Conservation (phyloP, 177 flowering plant species). For the Vitis hybrid region DNA sequence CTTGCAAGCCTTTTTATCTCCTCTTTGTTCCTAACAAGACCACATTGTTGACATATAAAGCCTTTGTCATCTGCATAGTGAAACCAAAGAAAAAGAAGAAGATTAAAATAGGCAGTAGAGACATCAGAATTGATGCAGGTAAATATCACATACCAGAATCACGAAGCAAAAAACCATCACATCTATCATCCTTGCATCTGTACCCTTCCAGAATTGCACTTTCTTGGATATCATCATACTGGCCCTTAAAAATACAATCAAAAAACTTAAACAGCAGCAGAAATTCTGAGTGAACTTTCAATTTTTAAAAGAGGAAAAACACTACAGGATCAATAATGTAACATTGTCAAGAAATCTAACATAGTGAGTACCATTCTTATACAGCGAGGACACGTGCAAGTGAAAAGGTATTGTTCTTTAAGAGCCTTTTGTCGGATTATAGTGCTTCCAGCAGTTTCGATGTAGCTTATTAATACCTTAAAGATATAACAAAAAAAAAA, state of each 20-base stretch:
- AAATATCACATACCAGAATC: conserved; percentile 57
- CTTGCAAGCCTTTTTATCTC: conserved; percentile 48
- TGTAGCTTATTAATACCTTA: conserved; percentile 83
- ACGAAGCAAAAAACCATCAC: conserved; percentile 77
- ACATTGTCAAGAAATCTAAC: background rate
- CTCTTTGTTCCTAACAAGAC: conserved; percentile 61
- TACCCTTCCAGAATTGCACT: conserved; percentile 91
- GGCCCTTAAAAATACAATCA: conserved; percentile 53
- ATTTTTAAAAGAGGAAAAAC: background rate
- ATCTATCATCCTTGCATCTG: conserved; percentile 58
- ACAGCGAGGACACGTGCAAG: conserved; percentile 79
- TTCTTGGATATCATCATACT: conserved; percentile 74
- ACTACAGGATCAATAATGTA: background rate
- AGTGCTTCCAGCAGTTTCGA: conserved; percentile 96
- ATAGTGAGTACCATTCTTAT: conserved; percentile 51
- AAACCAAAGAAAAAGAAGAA: conserved; percentile 1
- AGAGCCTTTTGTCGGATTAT: conserved; percentile 78
- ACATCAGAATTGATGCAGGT: background rate
- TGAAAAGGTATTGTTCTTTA: conserved; percentile 80
- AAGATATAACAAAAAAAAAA: background rate
- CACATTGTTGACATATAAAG: conserved; percentile 84
- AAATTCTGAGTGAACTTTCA: background rate
- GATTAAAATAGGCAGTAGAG: background rate
- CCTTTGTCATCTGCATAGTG: conserved; percentile 58
- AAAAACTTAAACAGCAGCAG: conserved; percentile 13